These are phyloP conservation scores for Wickerhamiella occidentalis DNA, from an alignment of 805 yeast species.

Conservation along the genomic window DNA sequence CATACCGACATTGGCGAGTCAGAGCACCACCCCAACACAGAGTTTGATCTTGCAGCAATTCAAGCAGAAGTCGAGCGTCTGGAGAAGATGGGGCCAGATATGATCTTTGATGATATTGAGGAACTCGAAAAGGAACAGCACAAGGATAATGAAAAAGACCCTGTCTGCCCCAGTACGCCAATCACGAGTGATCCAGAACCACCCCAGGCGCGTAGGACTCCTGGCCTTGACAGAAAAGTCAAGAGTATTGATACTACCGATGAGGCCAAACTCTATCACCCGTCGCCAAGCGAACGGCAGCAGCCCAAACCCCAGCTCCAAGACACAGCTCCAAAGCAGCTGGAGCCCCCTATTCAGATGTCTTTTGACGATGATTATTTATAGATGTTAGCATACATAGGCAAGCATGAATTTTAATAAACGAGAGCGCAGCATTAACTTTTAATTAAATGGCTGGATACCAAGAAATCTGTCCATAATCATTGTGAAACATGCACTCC, in stretches of 20 bases:
- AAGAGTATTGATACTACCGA: background rate
- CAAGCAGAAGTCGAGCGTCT: slow-evolving; percentile 27
- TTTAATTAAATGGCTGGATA: too few relatives aligned
- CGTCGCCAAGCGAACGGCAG: background rate
- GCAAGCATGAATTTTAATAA: too few relatives aligned
- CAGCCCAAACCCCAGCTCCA: background rate
- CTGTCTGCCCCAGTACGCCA: background rate
- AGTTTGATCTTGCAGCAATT: slow-evolving; percentile 32
- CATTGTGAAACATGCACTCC: background rate
- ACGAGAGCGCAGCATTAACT: too few relatives aligned
- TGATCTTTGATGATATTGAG: slow-evolving; percentile 21
- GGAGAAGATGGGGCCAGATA: slow-evolving; percentile 19
- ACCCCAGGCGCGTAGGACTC: slow-evolving; percentile 6
- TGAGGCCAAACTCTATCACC: background rate
- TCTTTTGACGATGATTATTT: slow-evolving; percentile 3
- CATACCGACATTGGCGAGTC: slow-evolving; percentile 37
- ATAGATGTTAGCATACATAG: background rate
- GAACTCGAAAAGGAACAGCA: background rate
- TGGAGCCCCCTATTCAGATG: slow-evolving; percentile 5
- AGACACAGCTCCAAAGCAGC: background rate
- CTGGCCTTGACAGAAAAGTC: background rate
- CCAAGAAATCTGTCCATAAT: too few relatives aligned
- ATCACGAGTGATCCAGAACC: background rate
- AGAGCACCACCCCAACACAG: slow-evolving; percentile 25
- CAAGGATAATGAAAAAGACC: background rate